These are phyloP conservation scores for Aquilaria malaccensis DNA, from an alignment of 345 rosid genomes.

Conservation along the genomic window DNA sequence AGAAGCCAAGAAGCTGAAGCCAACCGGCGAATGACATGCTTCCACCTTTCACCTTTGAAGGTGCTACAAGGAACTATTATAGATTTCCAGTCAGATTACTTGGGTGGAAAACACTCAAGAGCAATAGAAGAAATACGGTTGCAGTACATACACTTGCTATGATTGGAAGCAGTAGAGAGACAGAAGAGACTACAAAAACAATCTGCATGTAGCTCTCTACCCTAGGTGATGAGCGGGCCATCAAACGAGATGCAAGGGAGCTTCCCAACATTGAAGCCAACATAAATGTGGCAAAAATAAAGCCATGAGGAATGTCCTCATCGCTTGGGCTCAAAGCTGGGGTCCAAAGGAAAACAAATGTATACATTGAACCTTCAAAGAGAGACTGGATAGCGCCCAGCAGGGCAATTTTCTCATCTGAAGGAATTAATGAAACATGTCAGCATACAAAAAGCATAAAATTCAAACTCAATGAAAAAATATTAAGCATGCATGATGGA, in stretches of 20 bases:
- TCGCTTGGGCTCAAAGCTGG: conserved; percentile 88
- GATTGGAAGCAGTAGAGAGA: conserved; percentile 75
- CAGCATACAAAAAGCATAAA: not conserved
- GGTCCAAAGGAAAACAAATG: conserved; percentile 98
- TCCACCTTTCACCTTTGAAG: conserved; percentile 63
- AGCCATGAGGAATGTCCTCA: conserved; percentile 95
- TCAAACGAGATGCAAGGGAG: conserved; percentile 83
- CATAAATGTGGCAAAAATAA: conserved; percentile 96
- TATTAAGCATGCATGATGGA: not conserved
- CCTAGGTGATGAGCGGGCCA: conserved; percentile 63
- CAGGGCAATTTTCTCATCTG: conserved; percentile 95
- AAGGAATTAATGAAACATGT: conserved; percentile 6
- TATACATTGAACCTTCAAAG: conserved; percentile 98
- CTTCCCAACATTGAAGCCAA: conserved; percentile 98
- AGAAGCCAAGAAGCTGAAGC: conserved; percentile 81
- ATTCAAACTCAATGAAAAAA: not conserved
- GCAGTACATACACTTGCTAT: conserved; percentile 49
- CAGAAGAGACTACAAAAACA: conserved; percentile 63
- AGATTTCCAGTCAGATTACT: conserved; percentile 12
- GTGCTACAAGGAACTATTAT: conserved; percentile 59
- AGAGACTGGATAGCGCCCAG: conserved; percentile 95
- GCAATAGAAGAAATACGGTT: conserved; percentile 4
- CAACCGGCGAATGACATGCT: conserved; percentile 66
- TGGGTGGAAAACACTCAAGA: not conserved
- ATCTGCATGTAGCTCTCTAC: conserved; percentile 95